Conservation (phyloP, 768 basidiomycete genomes). For the Neoboletus magnificus region DNA sequence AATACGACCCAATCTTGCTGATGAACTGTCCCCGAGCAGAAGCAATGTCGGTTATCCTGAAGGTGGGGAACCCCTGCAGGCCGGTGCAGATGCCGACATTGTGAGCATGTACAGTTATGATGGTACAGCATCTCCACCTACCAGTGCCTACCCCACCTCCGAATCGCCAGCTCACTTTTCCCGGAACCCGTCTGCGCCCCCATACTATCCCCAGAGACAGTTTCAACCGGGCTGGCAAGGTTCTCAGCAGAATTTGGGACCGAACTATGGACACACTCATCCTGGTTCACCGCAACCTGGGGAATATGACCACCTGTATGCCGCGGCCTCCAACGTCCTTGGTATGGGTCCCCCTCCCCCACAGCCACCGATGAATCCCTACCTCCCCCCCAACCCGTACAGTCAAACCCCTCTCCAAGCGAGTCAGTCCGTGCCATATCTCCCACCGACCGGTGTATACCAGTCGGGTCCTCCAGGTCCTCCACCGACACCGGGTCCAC, state of each 20-base stretch:
- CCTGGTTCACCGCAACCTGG: slow-evolving; percentile 29
- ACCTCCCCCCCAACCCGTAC: slow-evolving; percentile 24
- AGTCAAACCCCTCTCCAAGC: slow-evolving; percentile 22
- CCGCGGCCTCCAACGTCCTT: slow-evolving; percentile 76
- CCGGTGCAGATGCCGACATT: slow-evolving; percentile 35
- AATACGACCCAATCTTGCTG: not conserved
- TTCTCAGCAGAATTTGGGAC: slow-evolving; percentile 20
- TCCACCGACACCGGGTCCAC: slow-evolving; percentile 17
- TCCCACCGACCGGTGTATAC: slow-evolving; percentile 29
- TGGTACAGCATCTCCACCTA: slow-evolving; percentile 28
- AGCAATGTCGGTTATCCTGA: slow-evolving; percentile 30
- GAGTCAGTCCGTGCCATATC: slow-evolving; percentile 32
- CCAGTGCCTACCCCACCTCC: slow-evolving; percentile 30
- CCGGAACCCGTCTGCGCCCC: slow-evolving; percentile 20
- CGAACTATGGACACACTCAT: slow-evolving; percentile 18
- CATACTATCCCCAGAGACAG: slow-evolving; percentile 18
- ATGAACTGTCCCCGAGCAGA: slow-evolving; percentile 19
- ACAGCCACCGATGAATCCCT: slow-evolving; percentile 18
- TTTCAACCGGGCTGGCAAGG: slow-evolving; percentile 29
- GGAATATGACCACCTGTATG: slow-evolving; percentile 60
- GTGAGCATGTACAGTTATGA: slow-evolving; percentile 40
- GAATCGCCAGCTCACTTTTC: slow-evolving; percentile 19
- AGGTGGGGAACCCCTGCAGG: slow-evolving; percentile 18
- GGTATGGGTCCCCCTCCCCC: slow-evolving; percentile 64
- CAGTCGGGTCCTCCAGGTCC: slow-evolving; percentile 18